A percentile compares a stretch with the other conserved stretches of the same genome.
Conservation (phyloP, 352 stramenopile species). For the Lagenidium giganteum region DNA sequence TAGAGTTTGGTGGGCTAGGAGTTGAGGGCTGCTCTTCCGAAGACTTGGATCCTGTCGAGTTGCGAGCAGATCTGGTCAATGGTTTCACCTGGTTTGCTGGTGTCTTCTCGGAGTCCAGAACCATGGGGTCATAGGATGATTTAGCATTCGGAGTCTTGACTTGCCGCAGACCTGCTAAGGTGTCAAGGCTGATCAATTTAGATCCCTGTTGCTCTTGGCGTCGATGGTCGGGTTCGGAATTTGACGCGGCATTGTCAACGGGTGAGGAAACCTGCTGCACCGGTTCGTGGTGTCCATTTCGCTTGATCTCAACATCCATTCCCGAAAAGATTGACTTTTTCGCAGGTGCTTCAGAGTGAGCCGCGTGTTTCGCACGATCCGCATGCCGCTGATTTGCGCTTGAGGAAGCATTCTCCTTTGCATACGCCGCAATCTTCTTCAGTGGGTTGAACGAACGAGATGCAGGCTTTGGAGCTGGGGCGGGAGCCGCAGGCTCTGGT, state of each 20-base stretch:
- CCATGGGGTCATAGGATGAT: background rate
- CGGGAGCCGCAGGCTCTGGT: background rate
- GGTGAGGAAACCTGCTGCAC: too few relatives aligned
- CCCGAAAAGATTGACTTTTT: slow-evolving; percentile 11
- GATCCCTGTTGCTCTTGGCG: slow-evolving; percentile 23
- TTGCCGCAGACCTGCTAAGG: too few relatives aligned
- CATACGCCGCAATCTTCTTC: slow-evolving; percentile 54
- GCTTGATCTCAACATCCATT: slow-evolving; percentile 35
- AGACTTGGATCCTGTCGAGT: too few relatives aligned
- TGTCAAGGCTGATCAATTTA: too few relatives aligned
- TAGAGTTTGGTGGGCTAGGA: background rate
- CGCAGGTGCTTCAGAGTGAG: slow-evolving; percentile 7
- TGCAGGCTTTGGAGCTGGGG: background rate
- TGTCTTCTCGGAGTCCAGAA: too few relatives aligned
- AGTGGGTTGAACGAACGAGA: slow-evolving; percentile 50
- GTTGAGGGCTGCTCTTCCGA: background rate
- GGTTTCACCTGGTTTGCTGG: too few relatives aligned
- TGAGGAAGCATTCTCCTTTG: slow-evolving; percentile 36
- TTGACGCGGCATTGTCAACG: too few relatives aligned
- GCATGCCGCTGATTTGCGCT: too few relatives aligned
- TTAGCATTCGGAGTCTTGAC: too few relatives aligned
- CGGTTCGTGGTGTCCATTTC: slow-evolving; percentile 21
- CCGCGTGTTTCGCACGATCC: too few relatives aligned
- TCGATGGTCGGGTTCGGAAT: slow-evolving; percentile 4
- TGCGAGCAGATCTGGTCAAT: too few relatives aligned